Conservation (phyloP, 768 basidiomycete genomes). For the Agaricus sinodeliciosus region DNA sequence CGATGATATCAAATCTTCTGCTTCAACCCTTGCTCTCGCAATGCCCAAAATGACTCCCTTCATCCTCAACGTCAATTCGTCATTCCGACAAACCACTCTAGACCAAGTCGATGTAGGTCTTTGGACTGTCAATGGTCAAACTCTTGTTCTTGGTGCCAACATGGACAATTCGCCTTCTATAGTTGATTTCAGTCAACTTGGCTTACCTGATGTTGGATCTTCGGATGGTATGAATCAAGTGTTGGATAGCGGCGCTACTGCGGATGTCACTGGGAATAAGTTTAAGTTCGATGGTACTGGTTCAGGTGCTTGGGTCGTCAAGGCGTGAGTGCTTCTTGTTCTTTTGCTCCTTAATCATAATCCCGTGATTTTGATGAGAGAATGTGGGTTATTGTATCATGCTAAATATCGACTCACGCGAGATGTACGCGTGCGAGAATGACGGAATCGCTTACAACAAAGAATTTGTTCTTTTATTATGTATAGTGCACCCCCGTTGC, state of each 20-base stretch:
- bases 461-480: not conserved
- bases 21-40: constrained; percentile 41
- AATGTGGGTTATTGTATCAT: no score
- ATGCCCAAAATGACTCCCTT: constrained; percentile 39
- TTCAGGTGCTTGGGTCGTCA: constrained; percentile 33
- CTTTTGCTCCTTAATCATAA: not conserved
- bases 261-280: constrained; percentile 18
- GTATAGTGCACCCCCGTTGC: not conserved
- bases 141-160: constrained; percentile 47
- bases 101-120: constrained; percentile 42
- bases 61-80: constrained; percentile 35
- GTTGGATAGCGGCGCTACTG: constrained; percentile 27
- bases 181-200: constrained; percentile 25
- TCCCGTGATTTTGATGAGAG: no score
- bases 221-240: constrained; percentile 20
- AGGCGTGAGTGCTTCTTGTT: not conserved
- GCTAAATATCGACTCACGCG: no score
- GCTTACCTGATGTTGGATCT: constrained; percentile 14
- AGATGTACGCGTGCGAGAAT: no score
- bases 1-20: constrained; percentile 43
- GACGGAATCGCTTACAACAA: no score
- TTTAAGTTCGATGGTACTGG: constrained; percentile 33
- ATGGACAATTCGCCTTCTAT: constrained; percentile 33
- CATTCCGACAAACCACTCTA: constrained; percentile 32
- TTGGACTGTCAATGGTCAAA: constrained; percentile 36